Evolutionary conservation across 345 rosid genomes (phyloP).

Genomic region (Eutrema heterophyllum): DNA sequence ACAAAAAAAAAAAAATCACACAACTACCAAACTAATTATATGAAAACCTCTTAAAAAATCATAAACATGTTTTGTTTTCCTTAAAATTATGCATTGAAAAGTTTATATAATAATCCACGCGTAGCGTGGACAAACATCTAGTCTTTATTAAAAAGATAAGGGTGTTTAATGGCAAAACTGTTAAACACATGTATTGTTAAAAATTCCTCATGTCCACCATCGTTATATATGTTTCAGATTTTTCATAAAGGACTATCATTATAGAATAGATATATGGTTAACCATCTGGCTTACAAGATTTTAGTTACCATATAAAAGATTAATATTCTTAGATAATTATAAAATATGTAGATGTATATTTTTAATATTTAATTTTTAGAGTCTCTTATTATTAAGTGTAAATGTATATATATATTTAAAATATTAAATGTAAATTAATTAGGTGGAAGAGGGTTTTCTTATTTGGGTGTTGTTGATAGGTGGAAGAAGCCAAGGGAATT

Average conservation of each 20-base stretch:
- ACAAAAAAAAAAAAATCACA: too few species aligned
- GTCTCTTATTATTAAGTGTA: neutral
- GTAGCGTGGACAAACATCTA: too few species aligned
- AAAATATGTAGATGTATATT: neutral
- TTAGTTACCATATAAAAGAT: neutral
- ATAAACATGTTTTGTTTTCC: too few species aligned
- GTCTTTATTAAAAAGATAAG: neutral
- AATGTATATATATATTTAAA: neutral
- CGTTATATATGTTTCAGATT: neutral
- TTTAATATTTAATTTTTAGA: neutral
- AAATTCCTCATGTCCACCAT: neutral
- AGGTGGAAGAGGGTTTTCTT: neutral
- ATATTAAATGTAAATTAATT: neutral
- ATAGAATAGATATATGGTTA: neutral
- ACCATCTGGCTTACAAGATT: neutral
- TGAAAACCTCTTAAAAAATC: too few species aligned
- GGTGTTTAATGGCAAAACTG: neutral
- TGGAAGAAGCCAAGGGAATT: neutral
- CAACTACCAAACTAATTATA: too few species aligned
- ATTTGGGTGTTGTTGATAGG: neutral
- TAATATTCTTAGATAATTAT: neutral
- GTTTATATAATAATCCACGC: too few species aligned
- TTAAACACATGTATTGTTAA: neutral
- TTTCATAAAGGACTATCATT: neutral
- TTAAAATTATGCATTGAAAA: too few species aligned